phyloP scores from a whole-genome alignment of 768 basidiomycete genomes.

The Podaxis sp. region DNA sequence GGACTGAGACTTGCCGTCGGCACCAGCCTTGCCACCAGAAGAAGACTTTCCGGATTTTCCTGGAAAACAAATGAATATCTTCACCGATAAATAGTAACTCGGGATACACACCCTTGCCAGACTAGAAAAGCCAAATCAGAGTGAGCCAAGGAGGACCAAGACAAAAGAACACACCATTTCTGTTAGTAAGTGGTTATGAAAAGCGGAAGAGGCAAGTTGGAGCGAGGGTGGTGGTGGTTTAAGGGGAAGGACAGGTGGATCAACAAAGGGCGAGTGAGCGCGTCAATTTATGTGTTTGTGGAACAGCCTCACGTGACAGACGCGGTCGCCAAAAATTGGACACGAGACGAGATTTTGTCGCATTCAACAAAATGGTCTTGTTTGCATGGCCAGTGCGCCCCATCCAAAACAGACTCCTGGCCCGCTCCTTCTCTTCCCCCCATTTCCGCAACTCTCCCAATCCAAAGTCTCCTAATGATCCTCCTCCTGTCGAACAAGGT shows the following conservation, averaged over 20 bases:
- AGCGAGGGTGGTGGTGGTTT: slow-evolving; percentile 28
- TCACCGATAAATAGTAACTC: background rate
- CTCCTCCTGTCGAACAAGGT: background rate
- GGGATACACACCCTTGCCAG: slow-evolving; percentile 7
- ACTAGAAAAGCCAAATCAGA: slow-evolving; percentile 6
- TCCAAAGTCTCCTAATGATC: background rate
- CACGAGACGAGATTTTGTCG: background rate
- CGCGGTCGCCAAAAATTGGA: slow-evolving; percentile 12
- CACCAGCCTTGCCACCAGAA: slow-evolving; percentile 63
- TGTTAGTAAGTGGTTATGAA: background rate
- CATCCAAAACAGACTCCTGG: background rate
- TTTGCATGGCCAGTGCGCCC: slow-evolving; percentile 13
- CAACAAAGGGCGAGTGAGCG: slow-evolving; percentile 27
- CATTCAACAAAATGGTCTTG: slow-evolving; percentile 14
- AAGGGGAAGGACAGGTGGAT: slow-evolving; percentile 26
- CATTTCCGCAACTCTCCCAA: background rate
- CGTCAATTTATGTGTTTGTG: slow-evolving; percentile 39
- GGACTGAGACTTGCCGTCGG: slow-evolving; percentile 52
- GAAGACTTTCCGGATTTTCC: slow-evolving; percentile 59
- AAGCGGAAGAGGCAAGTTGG: background rate
- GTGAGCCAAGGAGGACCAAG: background rate
- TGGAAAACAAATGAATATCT: background rate
- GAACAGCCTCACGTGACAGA: slow-evolving; percentile 26
- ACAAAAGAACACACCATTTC: slow-evolving; percentile 2
- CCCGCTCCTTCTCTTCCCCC: slow-evolving; percentile 3